phyloP scores from a whole-genome alignment of 2,329 filamentous ascomycete genomes.

The Dryadomyces quercivorus region DNA sequence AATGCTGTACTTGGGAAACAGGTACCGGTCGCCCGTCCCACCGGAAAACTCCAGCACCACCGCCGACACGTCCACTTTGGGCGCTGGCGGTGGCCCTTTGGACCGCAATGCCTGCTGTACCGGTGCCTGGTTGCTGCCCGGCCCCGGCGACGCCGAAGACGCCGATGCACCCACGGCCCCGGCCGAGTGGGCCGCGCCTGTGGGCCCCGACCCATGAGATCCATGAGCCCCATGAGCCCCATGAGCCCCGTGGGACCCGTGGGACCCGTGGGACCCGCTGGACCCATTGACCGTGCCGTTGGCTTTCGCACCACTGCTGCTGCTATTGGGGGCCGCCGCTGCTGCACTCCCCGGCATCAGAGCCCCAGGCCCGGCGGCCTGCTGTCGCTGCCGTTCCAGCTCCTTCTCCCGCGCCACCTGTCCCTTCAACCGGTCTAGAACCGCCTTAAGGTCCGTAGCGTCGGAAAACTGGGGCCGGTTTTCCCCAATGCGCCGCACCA shows the following conservation, averaged over 20 bases:
- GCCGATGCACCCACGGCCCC: background rate
- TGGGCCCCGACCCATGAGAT: no score
- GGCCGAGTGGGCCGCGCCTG: no score
- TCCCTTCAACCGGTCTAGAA: constrained; percentile 34
- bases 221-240: no score
- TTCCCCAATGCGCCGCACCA: constrained; percentile 42
- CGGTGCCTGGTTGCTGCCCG: constrained; percentile 7
- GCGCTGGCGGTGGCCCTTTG: constrained; percentile 42
- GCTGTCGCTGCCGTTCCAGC: constrained; percentile 7
- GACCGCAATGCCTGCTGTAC: constrained; percentile 45
- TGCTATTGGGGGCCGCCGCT: background rate
- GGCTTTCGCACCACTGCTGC: background rate
- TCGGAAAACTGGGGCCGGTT: constrained; percentile 38
- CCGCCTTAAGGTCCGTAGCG: constrained; percentile 39
- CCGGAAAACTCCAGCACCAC: constrained; percentile 57
- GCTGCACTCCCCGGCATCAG: background rate
- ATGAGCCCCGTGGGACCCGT: no score
- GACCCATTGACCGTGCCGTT: background rate
- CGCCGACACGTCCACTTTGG: constrained; percentile 50
- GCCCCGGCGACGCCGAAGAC: constrained; percentile 15
- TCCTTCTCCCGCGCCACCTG: constrained; percentile 19
- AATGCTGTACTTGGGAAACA: constrained; percentile 69
- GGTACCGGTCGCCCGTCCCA: constrained; percentile 59
- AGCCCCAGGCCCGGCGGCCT: constrained; percentile 10
- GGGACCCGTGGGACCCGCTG: no score